Base-by-base conservation (phyloP, 73 alveolate species). In the Tetrahymena elliotti region DNA sequence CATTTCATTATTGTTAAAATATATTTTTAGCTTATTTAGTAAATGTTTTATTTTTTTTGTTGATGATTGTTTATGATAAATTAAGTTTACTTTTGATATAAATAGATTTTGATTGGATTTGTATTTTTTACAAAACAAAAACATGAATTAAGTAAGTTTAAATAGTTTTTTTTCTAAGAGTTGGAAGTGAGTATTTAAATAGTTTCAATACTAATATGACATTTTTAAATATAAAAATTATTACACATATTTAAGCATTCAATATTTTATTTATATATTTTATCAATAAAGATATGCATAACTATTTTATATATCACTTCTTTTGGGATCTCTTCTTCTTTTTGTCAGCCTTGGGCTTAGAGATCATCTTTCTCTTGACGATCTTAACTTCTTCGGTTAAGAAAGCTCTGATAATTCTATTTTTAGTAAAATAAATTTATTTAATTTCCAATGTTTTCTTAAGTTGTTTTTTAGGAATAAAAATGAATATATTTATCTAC, bases 331-430 rank as follows among this genome's bases (percentile, higher is more conserved):
- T 68, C 88, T 68, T 68, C 88, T 68, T 68, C 88, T 68, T 68
- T 68, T 68, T 68, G 88, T 68, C 88, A 95, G 97, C 84, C 94
- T 94, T 96, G 93, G 95, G 97, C 93, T 94, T 93, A 40, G 83
- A 54, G 93, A 93, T 95, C 93, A 68, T 93, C 54, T 94, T 54
- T 93, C 95, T 84, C 93, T 97, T 97, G 97, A 97, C 97, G 24
- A 93, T 96, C 97, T 97, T 97, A 41, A 97, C 98, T 84, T 97
- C 98, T 53, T 97, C 98, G 93, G 96, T 95, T 82, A 97, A 94
- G 98, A 97, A 97, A 92, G 98, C 98, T 94, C 98, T 94, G 68
- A 96, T 96, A 84, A 97, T 96, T 83, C 98, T 84, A 52, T 94
- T 94, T 83, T 94, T 94, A 35, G 36, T 68, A 27, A 68, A 68